Percentiles rank a stretch among this genome's conserved stretches.
Conservation (phyloP, 495 filamentous ascomycete genomes). For the Neurospora sp. region DNA sequence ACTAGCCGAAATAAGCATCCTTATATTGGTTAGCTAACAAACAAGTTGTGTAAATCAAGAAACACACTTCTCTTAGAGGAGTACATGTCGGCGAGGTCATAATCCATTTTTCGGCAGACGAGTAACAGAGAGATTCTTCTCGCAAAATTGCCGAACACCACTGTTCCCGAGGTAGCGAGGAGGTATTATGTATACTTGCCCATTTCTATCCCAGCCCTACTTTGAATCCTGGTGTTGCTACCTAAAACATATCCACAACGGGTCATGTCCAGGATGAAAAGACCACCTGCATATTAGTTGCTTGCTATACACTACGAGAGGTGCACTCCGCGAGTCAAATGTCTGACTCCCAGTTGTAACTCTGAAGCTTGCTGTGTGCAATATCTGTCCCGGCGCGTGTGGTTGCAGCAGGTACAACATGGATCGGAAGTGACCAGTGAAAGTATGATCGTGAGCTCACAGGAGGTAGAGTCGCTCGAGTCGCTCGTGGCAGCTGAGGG, state of each 20-base stretch:
- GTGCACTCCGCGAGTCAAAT: background rate
- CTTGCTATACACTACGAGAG: background rate
- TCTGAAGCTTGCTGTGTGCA: background rate
- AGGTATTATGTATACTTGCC: background rate
- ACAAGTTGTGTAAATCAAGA: background rate
- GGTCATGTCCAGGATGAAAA: background rate
- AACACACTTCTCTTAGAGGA: background rate
- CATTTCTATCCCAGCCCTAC: background rate
- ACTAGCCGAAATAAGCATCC: background rate
- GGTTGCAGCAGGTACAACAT: background rate
- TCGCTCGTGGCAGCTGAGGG: background rate
- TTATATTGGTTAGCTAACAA: background rate
- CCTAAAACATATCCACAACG: background rate
- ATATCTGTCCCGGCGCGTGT: background rate
- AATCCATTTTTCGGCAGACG: background rate
- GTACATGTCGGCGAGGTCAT: background rate
- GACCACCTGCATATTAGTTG: background rate
- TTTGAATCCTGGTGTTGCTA: background rate
- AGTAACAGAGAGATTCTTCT: background rate
- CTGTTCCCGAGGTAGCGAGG: background rate
- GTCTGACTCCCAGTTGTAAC: background rate
- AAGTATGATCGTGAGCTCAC: no score
- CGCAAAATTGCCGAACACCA: background rate
- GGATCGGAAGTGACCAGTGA: no score
- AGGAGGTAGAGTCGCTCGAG: background rate